phyloP scores from a whole-genome alignment of 2,329 filamentous ascomycete species.

The Stachybotrys elegans region DNA sequence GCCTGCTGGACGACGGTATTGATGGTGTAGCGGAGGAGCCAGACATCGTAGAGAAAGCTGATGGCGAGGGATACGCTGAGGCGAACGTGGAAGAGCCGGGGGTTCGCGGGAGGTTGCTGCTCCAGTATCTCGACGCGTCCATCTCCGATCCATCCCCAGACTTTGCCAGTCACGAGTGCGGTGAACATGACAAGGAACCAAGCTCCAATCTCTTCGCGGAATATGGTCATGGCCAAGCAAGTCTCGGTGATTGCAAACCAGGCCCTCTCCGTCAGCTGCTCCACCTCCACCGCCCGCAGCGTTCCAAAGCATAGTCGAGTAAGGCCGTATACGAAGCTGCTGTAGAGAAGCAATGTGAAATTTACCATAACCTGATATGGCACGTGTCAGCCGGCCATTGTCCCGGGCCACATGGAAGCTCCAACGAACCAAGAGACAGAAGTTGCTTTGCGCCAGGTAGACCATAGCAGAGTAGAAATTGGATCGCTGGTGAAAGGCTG shows the following conservation, averaged over 20 bases:
- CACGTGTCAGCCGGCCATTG: no score
- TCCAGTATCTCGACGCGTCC: slow-evolving; percentile 91
- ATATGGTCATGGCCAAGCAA: slow-evolving; percentile 95
- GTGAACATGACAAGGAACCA: slow-evolving; percentile 98
- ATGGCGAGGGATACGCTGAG: slow-evolving; percentile 73
- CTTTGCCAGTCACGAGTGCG: slow-evolving; percentile 83
- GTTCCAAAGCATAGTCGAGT: slow-evolving; percentile 88
- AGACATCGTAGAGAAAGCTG: slow-evolving; percentile 74
- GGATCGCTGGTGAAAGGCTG: slow-evolving; percentile 88
- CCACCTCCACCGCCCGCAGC: slow-evolving; percentile 88
- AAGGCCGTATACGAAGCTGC: slow-evolving; percentile 76
- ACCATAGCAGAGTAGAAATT: slow-evolving; percentile 99
- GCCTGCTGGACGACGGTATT: slow-evolving; percentile 80
- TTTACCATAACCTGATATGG: slow-evolving; percentile 83
- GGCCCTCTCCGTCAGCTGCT: slow-evolving; percentile 93
- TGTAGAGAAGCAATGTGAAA: slow-evolving; percentile 75
- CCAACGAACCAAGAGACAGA: slow-evolving; percentile 78
- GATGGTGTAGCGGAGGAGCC: slow-evolving; percentile 76
- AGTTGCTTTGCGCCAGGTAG: slow-evolving; percentile 92
- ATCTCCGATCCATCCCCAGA: slow-evolving; percentile 98
- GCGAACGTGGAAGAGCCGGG: slow-evolving; percentile 79
- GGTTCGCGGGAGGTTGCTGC: slow-evolving; percentile 89
- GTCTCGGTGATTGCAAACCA: slow-evolving; percentile 99
- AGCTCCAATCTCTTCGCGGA: slow-evolving; percentile 87
- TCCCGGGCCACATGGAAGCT: neutral